A percentile compares a stretch with the other conserved stretches of the same genome.
Conservation (phyloP, 2,329 filamentous ascomycete species). For the Hypoxylon sp. region DNA sequence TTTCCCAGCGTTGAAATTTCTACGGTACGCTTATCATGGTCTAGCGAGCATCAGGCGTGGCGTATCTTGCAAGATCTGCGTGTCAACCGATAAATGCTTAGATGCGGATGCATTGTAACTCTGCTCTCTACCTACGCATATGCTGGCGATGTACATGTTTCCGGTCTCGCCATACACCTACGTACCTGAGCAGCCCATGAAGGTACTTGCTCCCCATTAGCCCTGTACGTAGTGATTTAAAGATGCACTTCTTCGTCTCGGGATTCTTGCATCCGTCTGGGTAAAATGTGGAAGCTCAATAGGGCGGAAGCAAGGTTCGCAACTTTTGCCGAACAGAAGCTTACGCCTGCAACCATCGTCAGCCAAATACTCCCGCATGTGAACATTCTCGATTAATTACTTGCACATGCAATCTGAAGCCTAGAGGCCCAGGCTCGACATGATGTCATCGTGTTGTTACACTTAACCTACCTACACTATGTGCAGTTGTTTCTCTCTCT, state of each 20-base stretch:
- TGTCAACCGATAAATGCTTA: conserved; percentile 26
- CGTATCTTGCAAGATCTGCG: conserved; percentile 38
- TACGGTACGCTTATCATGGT: conserved; percentile 30
- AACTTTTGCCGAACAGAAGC: conserved; percentile 16
- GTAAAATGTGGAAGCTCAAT: conserved; percentile 23
- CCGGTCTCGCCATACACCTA: background rate
- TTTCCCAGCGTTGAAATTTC: conserved; percentile 23
- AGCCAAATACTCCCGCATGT: conserved; percentile 8
- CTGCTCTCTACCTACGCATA: background rate
- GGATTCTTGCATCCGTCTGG: conserved; percentile 33
- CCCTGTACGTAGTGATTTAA: conserved; percentile 7
- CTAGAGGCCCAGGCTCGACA: background rate
- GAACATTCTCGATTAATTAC: background rate
- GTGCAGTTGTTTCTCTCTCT: conserved; percentile 1
- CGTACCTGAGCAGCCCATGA: background rate
- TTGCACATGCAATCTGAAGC: background rate
- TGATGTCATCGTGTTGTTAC: conserved; percentile 15
- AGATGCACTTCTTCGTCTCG: conserved; percentile 25
- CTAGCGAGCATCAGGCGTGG: conserved; percentile 14
- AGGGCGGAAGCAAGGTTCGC: conserved; percentile 12
- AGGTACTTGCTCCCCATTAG: conserved; percentile 4
- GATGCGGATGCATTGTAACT: conserved; percentile 27
- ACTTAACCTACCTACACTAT: too few relatives aligned
- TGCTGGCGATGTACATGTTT: too few relatives aligned
- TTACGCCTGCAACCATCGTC: background rate